A percentile compares a stretch with the other conserved stretches of the same genome.
phyloP scores from a whole-genome alignment of 202 grass and related monocot species.

The Zoysia matrella region DNA sequence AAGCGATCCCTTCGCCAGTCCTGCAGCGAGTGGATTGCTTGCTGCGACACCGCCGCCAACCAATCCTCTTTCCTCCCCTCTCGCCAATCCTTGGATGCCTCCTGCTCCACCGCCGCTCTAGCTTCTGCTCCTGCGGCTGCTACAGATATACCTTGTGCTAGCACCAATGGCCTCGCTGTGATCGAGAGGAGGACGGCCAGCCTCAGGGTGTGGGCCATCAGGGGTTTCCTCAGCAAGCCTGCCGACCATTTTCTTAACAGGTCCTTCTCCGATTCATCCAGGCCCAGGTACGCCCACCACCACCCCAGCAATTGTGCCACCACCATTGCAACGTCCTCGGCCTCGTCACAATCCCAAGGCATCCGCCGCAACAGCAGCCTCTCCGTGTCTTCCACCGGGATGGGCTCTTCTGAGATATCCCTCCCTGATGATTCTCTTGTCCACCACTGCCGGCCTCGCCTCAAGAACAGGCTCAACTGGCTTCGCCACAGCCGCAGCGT shows the following conservation, averaged over 20 bases:
- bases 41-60: constrained; percentile 43
- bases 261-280: constrained; percentile 61
- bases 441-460: constrained; percentile 28
- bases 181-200: constrained; percentile 45
- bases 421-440: constrained; percentile 31
- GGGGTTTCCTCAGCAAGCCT: constrained; percentile 45
- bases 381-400: constrained; percentile 30
- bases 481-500: constrained; percentile 70
- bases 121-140: not conserved
- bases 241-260: constrained; percentile 47
- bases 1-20: constrained; percentile 61
- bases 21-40: constrained; percentile 70
- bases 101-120: not conserved
- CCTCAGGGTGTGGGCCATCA: constrained; percentile 46
- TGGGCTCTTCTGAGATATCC: constrained; percentile 43
- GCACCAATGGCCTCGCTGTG: constrained; percentile 11
- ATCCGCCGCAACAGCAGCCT: constrained; percentile 31
- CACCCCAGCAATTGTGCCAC: not conserved
- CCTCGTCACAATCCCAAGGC: constrained; percentile 24
- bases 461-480: constrained; percentile 47
- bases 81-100: constrained; percentile 65
- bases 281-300: constrained; percentile 34
- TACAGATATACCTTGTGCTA: not conserved
- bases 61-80: constrained; percentile 63
- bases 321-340: constrained; percentile 26